These are phyloP conservation scores for Obba rivulosa DNA, from an alignment of 768 basidiomycete genomes.

Conservation along the genomic window DNA sequence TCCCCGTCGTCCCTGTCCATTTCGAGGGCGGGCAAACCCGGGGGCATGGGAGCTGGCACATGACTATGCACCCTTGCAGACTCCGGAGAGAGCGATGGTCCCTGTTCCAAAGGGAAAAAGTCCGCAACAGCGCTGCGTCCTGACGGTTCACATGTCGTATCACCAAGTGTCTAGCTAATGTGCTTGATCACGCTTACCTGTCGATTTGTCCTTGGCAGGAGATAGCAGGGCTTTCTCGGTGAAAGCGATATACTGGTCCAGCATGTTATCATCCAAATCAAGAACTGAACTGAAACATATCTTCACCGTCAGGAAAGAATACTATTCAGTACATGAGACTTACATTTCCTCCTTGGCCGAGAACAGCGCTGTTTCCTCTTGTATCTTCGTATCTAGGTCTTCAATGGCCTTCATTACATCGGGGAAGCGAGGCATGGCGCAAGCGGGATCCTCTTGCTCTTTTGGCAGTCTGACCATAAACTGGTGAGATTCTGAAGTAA, in stretches of 20 bases:
- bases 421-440: constrained; percentile 46
- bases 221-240: constrained; percentile 48
- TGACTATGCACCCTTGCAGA: neutral
- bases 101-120: constrained; percentile 10
- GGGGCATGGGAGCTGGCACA: neutral
- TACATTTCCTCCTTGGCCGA: constrained; percentile 42
- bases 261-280: constrained; percentile 41
- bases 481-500: neutral
- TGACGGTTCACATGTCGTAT: neutral
- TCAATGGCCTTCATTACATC: constrained; percentile 44
- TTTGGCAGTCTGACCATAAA: constrained; percentile 35
- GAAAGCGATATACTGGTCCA: constrained; percentile 65
- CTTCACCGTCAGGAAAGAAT: neutral
- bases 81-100: neutral
- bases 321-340: constrained; percentile 19
- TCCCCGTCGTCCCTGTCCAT: constrained; percentile 3
- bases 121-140: constrained; percentile 15
- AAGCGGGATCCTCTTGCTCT: constrained; percentile 49
- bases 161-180: neutral
- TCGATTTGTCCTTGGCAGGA: constrained; percentile 8
- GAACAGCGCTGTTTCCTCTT: constrained; percentile 32
- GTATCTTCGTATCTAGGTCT: constrained; percentile 30
- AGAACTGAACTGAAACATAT: constrained; percentile 41
- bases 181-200: constrained; percentile 3
- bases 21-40: neutral